These are phyloP conservation scores for Coemansia sp. DNA, from an alignment of 192 early-diverging fungal species.

Conservation along the genomic window DNA sequence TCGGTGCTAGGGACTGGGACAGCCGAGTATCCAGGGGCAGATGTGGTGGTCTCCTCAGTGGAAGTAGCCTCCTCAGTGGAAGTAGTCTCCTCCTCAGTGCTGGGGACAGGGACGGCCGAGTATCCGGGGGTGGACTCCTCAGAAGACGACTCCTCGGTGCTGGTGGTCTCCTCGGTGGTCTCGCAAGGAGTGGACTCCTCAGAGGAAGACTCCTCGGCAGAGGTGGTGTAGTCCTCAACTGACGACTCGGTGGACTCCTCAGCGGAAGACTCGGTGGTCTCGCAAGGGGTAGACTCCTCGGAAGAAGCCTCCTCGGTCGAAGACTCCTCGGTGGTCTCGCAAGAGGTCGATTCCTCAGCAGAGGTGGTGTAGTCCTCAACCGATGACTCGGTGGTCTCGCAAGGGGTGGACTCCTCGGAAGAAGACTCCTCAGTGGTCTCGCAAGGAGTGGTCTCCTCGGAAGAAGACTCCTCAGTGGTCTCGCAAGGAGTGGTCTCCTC, in stretches of 20 bases:
- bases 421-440: constrained; percentile 18
- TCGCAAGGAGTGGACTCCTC: constrained; percentile 25
- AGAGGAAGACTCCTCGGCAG: constrained; percentile 4
- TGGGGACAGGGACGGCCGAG: background rate
- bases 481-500: constrained; percentile 14
- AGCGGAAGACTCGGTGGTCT: constrained; percentile 19
- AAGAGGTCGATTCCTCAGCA: constrained; percentile 2
- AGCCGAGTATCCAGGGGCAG: constrained; percentile 8
- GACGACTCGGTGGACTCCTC: constrained; percentile 24
- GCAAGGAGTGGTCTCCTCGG: constrained; percentile 3
- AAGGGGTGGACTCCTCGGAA: constrained; percentile 8
- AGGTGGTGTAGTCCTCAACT: no score
- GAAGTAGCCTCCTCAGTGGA: constrained; percentile 12
- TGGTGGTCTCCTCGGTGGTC: no score
- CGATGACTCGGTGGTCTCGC: constrained; percentile 11
- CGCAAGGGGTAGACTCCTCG: constrained; percentile 19
- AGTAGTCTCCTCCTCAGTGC: constrained; percentile 20
- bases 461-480: constrained; percentile 13
- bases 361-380: background rate
- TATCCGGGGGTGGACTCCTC: constrained; percentile 11
- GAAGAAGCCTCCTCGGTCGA: background rate
- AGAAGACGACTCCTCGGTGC: constrained; percentile 12
- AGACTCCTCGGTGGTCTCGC: constrained; percentile 18
- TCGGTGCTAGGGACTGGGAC: background rate
- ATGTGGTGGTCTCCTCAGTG: constrained; percentile 11